Conservation (phyloP, 768 basidiomycete species). For the Zangia roseola region DNA sequence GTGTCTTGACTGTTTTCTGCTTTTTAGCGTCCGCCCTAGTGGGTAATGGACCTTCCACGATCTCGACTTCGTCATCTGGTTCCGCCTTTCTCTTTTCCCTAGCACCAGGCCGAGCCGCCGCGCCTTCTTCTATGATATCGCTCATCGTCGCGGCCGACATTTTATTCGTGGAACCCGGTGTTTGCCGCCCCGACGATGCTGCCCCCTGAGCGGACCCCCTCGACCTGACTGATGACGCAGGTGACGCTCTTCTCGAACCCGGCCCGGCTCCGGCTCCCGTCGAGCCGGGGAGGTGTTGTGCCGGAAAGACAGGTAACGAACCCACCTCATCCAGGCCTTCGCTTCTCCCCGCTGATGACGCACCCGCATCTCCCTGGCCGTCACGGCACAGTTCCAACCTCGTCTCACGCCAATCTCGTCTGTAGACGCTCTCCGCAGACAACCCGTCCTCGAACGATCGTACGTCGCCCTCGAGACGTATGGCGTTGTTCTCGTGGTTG, state of each 20-base stretch:
- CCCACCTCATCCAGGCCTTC: constrained; percentile 33
- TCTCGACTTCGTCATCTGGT: constrained; percentile 58
- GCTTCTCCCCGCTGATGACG: constrained; percentile 6
- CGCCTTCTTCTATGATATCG: constrained; percentile 46
- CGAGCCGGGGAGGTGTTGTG: constrained; percentile 16
- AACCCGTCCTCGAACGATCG: constrained; percentile 67
- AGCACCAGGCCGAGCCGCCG: background rate
- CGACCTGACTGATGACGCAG: constrained; percentile 51
- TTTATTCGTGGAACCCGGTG: constrained; percentile 45
- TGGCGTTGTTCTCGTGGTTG: constrained; percentile 11
- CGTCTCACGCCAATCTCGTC: constrained; percentile 77
- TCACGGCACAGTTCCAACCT: constrained; percentile 36
- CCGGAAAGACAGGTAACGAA: constrained; percentile 23
- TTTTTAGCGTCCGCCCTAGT: constrained; percentile 39
- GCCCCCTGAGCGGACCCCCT: constrained; percentile 30
- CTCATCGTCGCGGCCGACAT: constrained; percentile 44
- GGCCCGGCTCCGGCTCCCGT: constrained; percentile 6
- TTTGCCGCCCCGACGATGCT: constrained; percentile 39
- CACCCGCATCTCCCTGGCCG: constrained; percentile 10
- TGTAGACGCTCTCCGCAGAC: constrained; percentile 60
- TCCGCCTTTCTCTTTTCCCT: constrained; percentile 50
- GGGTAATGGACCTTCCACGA: constrained; percentile 45
- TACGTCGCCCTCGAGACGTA: constrained; percentile 42
- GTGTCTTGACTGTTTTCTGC: constrained; percentile 32
- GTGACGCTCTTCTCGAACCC: constrained; percentile 41